Conservation (phyloP, 2,329 filamentous ascomycete species). For the Calycina herbarum region DNA sequence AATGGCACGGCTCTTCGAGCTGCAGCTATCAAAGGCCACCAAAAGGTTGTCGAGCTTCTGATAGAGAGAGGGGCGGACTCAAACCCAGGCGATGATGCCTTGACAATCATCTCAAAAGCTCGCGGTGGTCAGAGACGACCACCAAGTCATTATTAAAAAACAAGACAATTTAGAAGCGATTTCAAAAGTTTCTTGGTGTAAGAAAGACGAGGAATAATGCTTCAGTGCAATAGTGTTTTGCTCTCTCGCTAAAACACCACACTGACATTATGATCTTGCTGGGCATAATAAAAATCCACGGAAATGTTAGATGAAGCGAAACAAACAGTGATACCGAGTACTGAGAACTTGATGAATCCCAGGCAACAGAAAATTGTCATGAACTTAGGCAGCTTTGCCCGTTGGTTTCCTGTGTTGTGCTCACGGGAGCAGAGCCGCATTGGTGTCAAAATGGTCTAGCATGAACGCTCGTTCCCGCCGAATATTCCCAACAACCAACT, state of each 20-base stretch:
- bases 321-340: neutral
- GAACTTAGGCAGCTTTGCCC: neutral
- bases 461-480: neutral
- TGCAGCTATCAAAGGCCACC: neutral
- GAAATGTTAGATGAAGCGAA: neutral
- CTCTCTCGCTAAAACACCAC: no score
- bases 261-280: neutral
- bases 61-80: neutral
- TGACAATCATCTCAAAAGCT: neutral
- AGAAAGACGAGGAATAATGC: neutral
- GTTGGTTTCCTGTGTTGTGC: no score
- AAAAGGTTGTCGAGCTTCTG: slow-evolving; percentile 12
- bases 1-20: slow-evolving; percentile 11
- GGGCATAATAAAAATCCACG: neutral
- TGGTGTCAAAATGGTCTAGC: neutral
- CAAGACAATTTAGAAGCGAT: neutral
- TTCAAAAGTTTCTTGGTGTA: neutral
- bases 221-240: no score
- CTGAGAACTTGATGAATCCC: neutral
- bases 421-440: no score
- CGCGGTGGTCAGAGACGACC: slow-evolving; percentile 5
- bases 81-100: neutral
- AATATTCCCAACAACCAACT: neutral
- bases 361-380: neutral
- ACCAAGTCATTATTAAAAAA: neutral